Conservation (phyloP, 2,329 filamentous ascomycete species). For the Sclerotinia nivalis region DNA sequence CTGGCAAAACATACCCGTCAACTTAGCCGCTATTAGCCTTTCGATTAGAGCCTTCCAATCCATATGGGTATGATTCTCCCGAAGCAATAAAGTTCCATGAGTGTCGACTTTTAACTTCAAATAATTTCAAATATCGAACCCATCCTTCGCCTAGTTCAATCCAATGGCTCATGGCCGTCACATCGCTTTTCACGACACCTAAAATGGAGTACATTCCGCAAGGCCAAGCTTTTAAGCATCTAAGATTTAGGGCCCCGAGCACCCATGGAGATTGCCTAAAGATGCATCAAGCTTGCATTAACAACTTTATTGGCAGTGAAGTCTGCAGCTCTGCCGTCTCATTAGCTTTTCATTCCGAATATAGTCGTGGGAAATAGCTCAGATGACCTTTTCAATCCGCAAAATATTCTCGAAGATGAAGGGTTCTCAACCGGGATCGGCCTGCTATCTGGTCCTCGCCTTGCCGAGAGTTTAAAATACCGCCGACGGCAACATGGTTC, state of each 20-base stretch:
- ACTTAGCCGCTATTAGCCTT: constrained; percentile 12
- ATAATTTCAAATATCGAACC: constrained; percentile 3
- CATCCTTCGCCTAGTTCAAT: constrained; percentile 12
- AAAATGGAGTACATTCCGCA: background rate
- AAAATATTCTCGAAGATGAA: background rate
- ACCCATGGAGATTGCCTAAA: constrained; percentile 1
- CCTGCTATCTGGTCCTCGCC: background rate
- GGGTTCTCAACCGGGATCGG: background rate
- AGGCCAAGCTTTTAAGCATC: background rate
- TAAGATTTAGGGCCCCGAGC: background rate
- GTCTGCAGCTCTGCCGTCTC: constrained; percentile 10
- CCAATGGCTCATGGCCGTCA: constrained; percentile 12
- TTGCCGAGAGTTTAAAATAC: background rate
- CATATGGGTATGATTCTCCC: constrained; percentile 8
- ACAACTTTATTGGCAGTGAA: constrained; percentile 1
- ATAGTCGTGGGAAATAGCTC: background rate
- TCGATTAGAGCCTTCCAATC: background rate
- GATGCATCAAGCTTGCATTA: constrained; percentile 5
- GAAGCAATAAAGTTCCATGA: background rate
- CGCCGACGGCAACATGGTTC: background rate
- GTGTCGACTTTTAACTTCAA: background rate
- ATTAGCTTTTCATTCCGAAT: background rate
- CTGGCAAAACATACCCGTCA: constrained; percentile 7
- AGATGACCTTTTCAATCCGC: constrained; percentile 7
- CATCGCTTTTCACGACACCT: background rate